These are phyloP conservation scores for Leccinum barrowsii DNA, from an alignment of 768 basidiomycete species.

Conservation along the genomic window DNA sequence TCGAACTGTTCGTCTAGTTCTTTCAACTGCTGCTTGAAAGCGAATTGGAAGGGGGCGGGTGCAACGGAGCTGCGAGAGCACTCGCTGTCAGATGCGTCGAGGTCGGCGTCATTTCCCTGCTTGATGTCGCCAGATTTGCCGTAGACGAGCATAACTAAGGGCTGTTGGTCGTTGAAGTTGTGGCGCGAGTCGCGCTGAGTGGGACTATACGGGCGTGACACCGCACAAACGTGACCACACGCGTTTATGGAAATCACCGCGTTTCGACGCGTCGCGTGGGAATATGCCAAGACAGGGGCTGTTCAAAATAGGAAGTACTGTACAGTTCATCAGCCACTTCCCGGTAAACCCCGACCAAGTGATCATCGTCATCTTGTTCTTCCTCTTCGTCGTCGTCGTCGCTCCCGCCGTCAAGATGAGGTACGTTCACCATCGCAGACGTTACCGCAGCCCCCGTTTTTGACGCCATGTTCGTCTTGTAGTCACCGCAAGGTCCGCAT, in stretches of 20 bases:
- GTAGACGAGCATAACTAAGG: slow-evolving; percentile 23
- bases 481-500: slow-evolving; percentile 83
- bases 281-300: slow-evolving; percentile 17
- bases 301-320: slow-evolving; percentile 16
- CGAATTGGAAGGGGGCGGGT: slow-evolving; percentile 34
- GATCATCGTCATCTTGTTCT: slow-evolving; percentile 1
- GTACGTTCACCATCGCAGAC: slow-evolving; percentile 34
- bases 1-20: slow-evolving; percentile 38
- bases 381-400: slow-evolving; percentile 15
- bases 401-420: slow-evolving; percentile 53
- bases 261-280: slow-evolving; percentile 21
- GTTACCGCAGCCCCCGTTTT: background rate
- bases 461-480: slow-evolving; percentile 6
- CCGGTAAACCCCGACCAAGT: slow-evolving; percentile 25
- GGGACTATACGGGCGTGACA: slow-evolving; percentile 14
- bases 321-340: slow-evolving; percentile 33
- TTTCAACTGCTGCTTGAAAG: slow-evolving; percentile 41
- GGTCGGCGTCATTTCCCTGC: background rate
- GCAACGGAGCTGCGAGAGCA: slow-evolving; percentile 17
- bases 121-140: slow-evolving; percentile 12
- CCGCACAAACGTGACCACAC: slow-evolving; percentile 33
- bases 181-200: background rate
- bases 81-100: slow-evolving; percentile 13
- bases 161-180: background rate
- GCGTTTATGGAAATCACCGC: slow-evolving; percentile 32